Base-by-base conservation (phyloP, 768 basidiomycete species). In the Leucogyrophana mollusca region DNA sequence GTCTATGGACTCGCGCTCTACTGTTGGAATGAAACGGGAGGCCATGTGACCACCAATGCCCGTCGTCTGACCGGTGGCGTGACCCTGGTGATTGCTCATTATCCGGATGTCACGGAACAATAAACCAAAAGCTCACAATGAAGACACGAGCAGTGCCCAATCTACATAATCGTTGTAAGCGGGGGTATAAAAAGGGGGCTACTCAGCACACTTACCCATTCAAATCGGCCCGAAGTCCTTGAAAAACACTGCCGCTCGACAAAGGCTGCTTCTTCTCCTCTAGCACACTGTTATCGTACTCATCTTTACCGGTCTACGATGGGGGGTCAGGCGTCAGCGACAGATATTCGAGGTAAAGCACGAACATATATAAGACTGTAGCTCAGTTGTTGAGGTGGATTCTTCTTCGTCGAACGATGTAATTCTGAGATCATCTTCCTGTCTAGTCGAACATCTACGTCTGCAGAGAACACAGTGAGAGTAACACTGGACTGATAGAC, bases 1-100 rank as follows among this genome's bases (percentile, higher is more conserved):
- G 65, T 91, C 93, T 52, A 94, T 87, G 0, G 87, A 88, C 68
- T 98, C 95, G 51, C 95, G 80, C 64, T 98, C 95, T 7, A 98
- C 94, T 0, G 94, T 97, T 9, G 93, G 90, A 46, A 98, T 94
- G 59, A 96, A 96, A 3, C 94, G 75, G 8, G 89, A 85, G 0
- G 91, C 74, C 56, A 87, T 73, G 47, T 85, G 79, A 0, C 82
- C 82, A 2, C 78, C 79, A 23, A 83, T 68, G 33, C 95, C 94
- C 1, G 94, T 95, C 9, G 93, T 95, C 67, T 98, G 95, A 4
- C 78, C 85, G 3, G 93, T 96, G 13, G 91, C 82, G 62, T 94
- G 92, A 11, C 92, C 91, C 88, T 90, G 42, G 14, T 10, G 20
- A 38, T 17, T 34, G 6, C 18, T 58, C 4, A 55, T 33, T 49